phyloP scores from a whole-genome alignment of 73 alveolate species.

The Symbiodinium natans region DNA sequence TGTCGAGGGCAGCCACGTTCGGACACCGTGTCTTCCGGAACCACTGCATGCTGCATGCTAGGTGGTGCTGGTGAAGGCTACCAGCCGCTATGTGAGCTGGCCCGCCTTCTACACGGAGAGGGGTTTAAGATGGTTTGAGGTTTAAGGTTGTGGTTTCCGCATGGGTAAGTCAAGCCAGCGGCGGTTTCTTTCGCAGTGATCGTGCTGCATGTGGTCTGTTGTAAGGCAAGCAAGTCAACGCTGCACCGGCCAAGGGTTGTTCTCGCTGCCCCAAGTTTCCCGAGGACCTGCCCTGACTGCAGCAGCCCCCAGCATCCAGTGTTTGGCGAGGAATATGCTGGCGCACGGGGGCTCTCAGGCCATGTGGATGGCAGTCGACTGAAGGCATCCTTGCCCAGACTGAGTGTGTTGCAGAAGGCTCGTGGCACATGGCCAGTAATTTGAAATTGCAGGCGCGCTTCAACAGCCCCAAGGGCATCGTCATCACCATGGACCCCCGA shows the following conservation, averaged over 20 bases:
- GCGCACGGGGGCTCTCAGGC: constrained; percentile 83
- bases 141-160: too few species aligned
- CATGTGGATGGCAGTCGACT: constrained; percentile 89
- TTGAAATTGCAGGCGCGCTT: constrained; percentile 65
- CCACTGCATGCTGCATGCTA: neutral
- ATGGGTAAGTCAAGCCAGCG: too few species aligned
- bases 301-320: too few species aligned
- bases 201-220: too few species aligned
- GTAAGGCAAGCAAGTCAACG: too few species aligned
- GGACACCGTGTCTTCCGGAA: neutral
- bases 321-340: constrained; percentile 59
- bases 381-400: constrained; percentile 3
- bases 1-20: neutral
- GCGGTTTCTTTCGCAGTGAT: too few species aligned
- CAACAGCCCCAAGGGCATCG: constrained; percentile 71
- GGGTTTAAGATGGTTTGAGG: neutral
- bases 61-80: constrained; percentile 72
- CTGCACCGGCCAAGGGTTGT: too few species aligned
- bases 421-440: too few species aligned
- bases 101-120: constrained; percentile 89
- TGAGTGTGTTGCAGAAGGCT: neutral
- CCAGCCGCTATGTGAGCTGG: constrained; percentile 92
- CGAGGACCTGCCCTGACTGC: too few species aligned
- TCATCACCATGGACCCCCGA: constrained; percentile 88
- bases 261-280: too few species aligned